Evolutionary conservation across 2,329 filamentous ascomycete genomes (phyloP), one percentile per base, ranked within the genome.

Genomic region (Sclerotinia subarctica): DNA sequence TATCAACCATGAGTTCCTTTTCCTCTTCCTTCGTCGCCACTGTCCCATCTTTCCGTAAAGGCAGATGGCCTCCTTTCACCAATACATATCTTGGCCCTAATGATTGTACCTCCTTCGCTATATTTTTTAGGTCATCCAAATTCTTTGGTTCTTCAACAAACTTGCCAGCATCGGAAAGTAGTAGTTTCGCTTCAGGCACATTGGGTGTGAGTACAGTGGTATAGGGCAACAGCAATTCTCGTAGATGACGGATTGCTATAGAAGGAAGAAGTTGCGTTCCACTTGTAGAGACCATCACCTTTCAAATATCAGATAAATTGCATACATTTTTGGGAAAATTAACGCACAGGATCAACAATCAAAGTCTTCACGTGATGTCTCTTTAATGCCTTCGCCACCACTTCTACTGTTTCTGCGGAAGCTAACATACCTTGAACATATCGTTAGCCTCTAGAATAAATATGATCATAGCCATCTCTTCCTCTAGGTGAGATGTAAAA

Each of bases 221-320:
- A 46, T 83, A 77, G 0, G 89, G 88, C 11, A 94, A 82, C 5
- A 95, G 79, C 17, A 84, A 79, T 19, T 81, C 78, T 62, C 86
- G 82, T 62, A 94, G 79, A 10, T 84, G 83, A 15, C 81, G 77
- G 44, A 93, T 82, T n/a, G 91, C 90, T 11, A 85, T 81, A 49
- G 84, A 78, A 0, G 89, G 88, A 24, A 94, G 83, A 1, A 95
- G 83, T 70, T 86, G 81, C 11, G 89, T 85, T 32, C 91, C 91
- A n/a, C 88, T 92, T 0, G 92, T 94, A 38, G 92, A 90, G 13
- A 97, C 87, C 93, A 98, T 97, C 68, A 98, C 94, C 92, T 95
- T 72, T 67, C 38, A 17, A 26, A 2, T 4, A 62, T 74, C 67
- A 75, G 70, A 68, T 24, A 51, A 21, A 13, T 38, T 15, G 44